Evolutionary conservation across 2,329 filamentous ascomycete species (phyloP), one percentile per base, ranked within the genome.

Genomic region (Graphilbum fragrans): DNA sequence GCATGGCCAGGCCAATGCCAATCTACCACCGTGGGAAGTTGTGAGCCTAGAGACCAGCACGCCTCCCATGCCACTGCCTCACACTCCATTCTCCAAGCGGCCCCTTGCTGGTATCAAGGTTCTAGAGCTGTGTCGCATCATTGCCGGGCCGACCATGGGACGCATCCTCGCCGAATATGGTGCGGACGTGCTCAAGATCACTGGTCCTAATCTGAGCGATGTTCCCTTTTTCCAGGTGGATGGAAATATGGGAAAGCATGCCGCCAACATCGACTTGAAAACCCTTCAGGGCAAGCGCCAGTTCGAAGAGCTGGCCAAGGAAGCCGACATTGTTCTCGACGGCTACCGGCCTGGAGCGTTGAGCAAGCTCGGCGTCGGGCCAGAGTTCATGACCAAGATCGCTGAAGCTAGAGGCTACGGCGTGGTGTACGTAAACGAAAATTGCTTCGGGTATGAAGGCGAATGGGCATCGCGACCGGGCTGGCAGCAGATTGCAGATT

Each of bases 251-350:
- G 67, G 66, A 10, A 69, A 69, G 50, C 58, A 59, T 35, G 67
- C 61, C 4, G 55, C 61, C 3, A 55, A 55, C 10, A 52, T 75
- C 3, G 65, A 76, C 46, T 62, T 74, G 29, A 58, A 60, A 29
- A 42, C 19, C 3, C 46, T 58, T 2, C 52, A 55, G 2, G 67
- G 67, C 39, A 60, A 57, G 44, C 52, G 51, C 2, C 55, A 59
- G 14, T 52, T 73, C 18, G 20, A 18, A n/a, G 23, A 37, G 32
- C 29, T 42, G 7, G 12, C 37, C 16, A 51, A 52, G 5, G 65
- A 67, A 2, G 68, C 64, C 3, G 72, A 76, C 48, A 62, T 74
- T 31, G 67, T 74, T 44, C 52, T 74, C 18, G 65, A 72, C 43
- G 70, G 71, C 21, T 75, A 67, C 56, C 58, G 70, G n/a, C 58